Base-by-base conservation (phyloP, 495 filamentous ascomycete genomes). In the Annulohypoxylon maeteangense region DNA sequence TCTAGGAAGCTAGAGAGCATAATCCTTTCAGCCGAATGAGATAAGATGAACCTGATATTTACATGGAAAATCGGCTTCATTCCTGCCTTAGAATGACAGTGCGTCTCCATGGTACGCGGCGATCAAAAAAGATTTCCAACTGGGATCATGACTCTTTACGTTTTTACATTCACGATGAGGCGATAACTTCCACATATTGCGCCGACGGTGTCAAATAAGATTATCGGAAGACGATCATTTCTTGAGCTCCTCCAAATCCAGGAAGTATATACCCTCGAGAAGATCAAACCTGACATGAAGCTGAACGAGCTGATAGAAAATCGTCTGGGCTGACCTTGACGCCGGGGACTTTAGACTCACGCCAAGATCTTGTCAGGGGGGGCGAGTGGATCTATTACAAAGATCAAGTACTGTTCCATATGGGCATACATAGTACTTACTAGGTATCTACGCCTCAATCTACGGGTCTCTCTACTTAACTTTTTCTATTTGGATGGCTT, bases 21-120 rank as follows among this genome's bases (percentile, higher is more conserved):
- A 73, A 65, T 65, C 70, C 70, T 65, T 73, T 73, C 65, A 73
- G 70, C 70, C 70, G 70, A 73, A 23, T 65, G 51, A 65, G 55
- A 81, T 81, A 80, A 78, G 79, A 82, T 65, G 79, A 82, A 83
- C 76, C 44, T 68, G 75, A 80, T 78, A 73, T 76, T 62, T 69
- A 71, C 40, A 77, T 64, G 78, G 72, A 54, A 74, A 31, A 25
- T 63, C 31, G 55, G 74, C 62, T 66, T 68, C 61, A 58, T 65
- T 73, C 65, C 23, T 45, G 56, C 65, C 27, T 65, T 65, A 27
- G 16, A 55, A 50, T 53, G 22, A 61, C 59, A 55, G 51, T 40
- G 54, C 64, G 51, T 38, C 54, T 67, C 68, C 47, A 58, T 32
- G 42, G 55, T 53, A 57, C 27, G 31, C 22, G 74, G 63, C 68